Conservation (phyloP, 495 filamentous ascomycete species). For the Podospora sp. region DNA sequence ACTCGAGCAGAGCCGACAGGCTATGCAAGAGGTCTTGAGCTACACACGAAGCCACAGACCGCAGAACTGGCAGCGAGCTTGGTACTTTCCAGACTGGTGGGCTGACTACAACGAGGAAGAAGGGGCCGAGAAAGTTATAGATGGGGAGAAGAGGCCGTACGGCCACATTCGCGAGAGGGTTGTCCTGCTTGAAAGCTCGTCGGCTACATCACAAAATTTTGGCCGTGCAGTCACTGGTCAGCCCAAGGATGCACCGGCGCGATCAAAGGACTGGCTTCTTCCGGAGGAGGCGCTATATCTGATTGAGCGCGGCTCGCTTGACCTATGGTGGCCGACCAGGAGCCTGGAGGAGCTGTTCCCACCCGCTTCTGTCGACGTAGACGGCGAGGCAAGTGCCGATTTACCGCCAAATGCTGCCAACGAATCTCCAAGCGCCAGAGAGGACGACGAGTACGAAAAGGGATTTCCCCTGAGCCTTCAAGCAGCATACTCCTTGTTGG, state of each 20-base stretch:
- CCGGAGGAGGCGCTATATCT: conserved; percentile 91
- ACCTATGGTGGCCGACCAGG: conserved; percentile 74
- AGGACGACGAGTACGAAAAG: conserved; percentile 54
- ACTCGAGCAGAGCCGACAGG: conserved; percentile 77
- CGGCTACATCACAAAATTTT: conserved; percentile 42
- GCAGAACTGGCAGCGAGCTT: conserved; percentile 55
- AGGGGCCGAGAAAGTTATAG: conserved; percentile 22
- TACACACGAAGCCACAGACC: conserved; percentile 64
- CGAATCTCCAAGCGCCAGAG: conserved; percentile 9
- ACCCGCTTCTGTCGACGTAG: conserved; percentile 14
- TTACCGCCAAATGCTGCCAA: conserved; percentile 16
- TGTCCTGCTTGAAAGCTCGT: conserved; percentile 50
- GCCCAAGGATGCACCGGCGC: conserved; percentile 47
- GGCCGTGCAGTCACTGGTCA: conserved; percentile 48
- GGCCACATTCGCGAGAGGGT: conserved; percentile 49
- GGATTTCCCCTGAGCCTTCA: conserved; percentile 86
- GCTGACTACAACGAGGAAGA: conserved; percentile 35
- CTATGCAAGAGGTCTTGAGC: conserved; percentile 86
- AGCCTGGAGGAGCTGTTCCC: conserved; percentile 46
- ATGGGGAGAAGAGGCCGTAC: conserved; percentile 37
- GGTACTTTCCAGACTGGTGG: conserved; percentile 57
- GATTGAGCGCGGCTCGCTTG: conserved; percentile 81
- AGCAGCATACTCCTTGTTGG: conserved; percentile 80
- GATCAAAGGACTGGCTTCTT: conserved; percentile 72
- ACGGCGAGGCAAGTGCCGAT: conserved; percentile 29